A percentile compares a stretch with the other conserved stretches of the same genome.
These are phyloP conservation scores for Floccularia luteovirens DNA, from an alignment of 768 basidiomycete genomes.

Conservation along the genomic window DNA sequence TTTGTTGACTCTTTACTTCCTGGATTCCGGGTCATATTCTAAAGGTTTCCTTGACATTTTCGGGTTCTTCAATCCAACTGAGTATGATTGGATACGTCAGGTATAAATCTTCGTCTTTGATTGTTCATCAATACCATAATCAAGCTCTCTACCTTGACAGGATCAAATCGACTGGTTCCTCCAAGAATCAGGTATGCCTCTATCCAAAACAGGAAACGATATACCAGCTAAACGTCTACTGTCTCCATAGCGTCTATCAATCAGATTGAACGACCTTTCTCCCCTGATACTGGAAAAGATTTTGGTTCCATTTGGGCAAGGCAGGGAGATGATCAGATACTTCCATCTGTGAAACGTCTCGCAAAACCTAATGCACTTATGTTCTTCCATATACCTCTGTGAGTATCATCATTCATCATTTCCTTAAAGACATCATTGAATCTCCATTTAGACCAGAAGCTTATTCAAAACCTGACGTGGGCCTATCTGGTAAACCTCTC, in stretches of 20 bases:
- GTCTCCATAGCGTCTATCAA: conserved; percentile 45
- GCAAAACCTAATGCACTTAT: conserved; percentile 94
- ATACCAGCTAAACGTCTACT: conserved; percentile 1
- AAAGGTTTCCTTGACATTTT: conserved; percentile 53
- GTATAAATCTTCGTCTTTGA: conserved; percentile 19
- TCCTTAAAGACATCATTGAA: conserved; percentile 2
- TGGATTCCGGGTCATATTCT: conserved; percentile 81
- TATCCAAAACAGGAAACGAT: background rate
- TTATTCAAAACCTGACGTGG: conserved; percentile 60
- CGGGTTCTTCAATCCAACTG: conserved; percentile 57
- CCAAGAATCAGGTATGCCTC: conserved; percentile 55
- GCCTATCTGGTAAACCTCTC: conserved; percentile 54
- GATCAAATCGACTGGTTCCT: conserved; percentile 90
- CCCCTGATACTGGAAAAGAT: conserved; percentile 68
- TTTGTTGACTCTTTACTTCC: conserved; percentile 83
- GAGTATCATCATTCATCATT: conserved; percentile 15
- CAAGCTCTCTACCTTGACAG: conserved; percentile 23
- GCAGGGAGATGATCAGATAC: conserved; percentile 46
- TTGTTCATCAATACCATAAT: too few species aligned
- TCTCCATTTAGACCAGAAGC: conserved; percentile 54
- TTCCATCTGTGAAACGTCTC: conserved; percentile 44
- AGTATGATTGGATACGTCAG: conserved; percentile 82
- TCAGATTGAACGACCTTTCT: conserved; percentile 77
- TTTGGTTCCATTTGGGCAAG: conserved; percentile 60
- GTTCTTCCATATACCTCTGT: conserved; percentile 98